Conservation (phyloP, 2,329 filamentous ascomycete genomes). For the Aphanocladium album region DNA sequence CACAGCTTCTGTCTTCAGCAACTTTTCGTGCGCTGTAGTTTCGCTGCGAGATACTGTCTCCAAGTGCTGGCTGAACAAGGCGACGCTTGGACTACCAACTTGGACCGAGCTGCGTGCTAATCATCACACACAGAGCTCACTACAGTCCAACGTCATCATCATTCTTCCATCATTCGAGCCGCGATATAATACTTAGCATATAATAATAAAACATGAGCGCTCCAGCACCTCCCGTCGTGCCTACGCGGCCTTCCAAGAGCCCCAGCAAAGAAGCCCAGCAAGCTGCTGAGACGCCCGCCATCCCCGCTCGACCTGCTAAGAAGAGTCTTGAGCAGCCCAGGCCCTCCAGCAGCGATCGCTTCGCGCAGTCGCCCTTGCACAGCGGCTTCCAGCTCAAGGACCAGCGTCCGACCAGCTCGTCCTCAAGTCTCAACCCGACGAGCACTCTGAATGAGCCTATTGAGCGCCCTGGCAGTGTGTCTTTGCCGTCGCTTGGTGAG, state of each 20-base stretch:
- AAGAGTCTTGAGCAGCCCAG: slow-evolving; percentile 69
- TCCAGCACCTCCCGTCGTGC: slow-evolving; percentile 48
- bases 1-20: background rate
- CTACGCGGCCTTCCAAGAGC: slow-evolving; percentile 50
- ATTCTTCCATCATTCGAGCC: background rate
- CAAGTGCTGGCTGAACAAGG: background rate
- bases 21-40: background rate
- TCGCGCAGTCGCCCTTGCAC: slow-evolving; percentile 81
- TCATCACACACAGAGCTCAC: background rate
- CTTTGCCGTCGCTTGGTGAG: slow-evolving; percentile 79
- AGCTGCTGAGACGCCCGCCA: slow-evolving; percentile 33
- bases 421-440: slow-evolving; percentile 29
- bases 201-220: slow-evolving; percentile 39
- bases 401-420: slow-evolving; percentile 28
- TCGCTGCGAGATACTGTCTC: background rate
- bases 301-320: slow-evolving; percentile 72
- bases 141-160: background rate
- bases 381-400: slow-evolving; percentile 54
- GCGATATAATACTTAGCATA: background rate
- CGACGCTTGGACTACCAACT: background rate
- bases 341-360: slow-evolving; percentile 73
- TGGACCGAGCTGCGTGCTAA: background rate
- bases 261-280: slow-evolving; percentile 40
- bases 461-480: slow-evolving; percentile 68
- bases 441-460: slow-evolving; percentile 37